Evolutionary conservation across 192 early-diverging fungal species (phyloP), one percentile per base, ranked within the genome.

Genomic region (Coemansia sp.): DNA sequence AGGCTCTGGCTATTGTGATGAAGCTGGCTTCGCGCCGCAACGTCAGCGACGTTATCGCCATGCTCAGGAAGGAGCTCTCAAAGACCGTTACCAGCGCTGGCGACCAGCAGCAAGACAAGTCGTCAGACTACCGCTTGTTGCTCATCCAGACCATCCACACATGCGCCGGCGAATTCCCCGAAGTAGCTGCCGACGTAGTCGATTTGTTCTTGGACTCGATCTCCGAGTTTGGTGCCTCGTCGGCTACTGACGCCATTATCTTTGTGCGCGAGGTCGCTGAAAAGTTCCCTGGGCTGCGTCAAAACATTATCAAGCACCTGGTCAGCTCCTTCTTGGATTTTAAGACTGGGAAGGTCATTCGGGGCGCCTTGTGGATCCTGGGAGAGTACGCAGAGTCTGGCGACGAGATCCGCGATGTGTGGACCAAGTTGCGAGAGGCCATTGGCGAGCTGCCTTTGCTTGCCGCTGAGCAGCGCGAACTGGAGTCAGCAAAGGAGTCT

Each of bases 241-340:
- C 92, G 38, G 85, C 85, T 4, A 84, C 88, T 0, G 98, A 99
- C 73, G 98, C 98, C 2, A 91, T 99, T 72, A 89, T 92, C 8
- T 99, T 99, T 89, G 93, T 99, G 23, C 92, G 94, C 59, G 95
- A 99, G 79, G 95, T 98, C 1, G 92, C 97, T 63, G 98, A 98
- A 73, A 96, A 95, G 83, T 98, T 97, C 86, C 94, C 94, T 12
- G 85, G 86, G 36, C 84, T 98, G 68, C 92, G 98, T 44, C 76
- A 84, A 6, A 86, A 85, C n/a, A 98, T 99, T 72, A 71, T 94
- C 59, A 86, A 88, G 45, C 87, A 88, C 53, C 85, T 99, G 23
- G 81, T 97, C 31, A 88, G 92, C 42, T 89, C 91, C 12, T 97
- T 99, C 69, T 62, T 72, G 36, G 94, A 98, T 37, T 90, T 98